phyloP scores from a whole-genome alignment of 306 rosid species.

The Inga laurina region DNA sequence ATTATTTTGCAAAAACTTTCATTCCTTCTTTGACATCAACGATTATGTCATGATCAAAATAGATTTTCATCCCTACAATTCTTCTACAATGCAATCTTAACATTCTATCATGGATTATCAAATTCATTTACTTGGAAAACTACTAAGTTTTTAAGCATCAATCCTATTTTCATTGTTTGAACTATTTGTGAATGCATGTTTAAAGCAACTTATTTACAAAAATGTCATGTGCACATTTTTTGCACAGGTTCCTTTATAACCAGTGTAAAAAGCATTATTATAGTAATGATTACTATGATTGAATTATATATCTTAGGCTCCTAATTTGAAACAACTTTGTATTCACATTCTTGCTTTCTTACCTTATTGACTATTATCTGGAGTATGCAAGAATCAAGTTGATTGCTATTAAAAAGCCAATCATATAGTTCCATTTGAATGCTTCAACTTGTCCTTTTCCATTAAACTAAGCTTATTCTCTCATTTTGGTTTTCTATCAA shows the following conservation, averaged over 20 bases:
- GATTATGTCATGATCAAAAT: background rate
- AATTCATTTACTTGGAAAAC: background rate
- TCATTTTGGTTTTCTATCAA: slow-evolving; percentile 7
- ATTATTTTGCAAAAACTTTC: background rate
- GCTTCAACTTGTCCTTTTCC: background rate
- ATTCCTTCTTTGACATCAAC: background rate
- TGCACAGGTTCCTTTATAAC: too few relatives aligned
- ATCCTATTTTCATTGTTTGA: background rate
- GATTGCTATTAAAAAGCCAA: background rate
- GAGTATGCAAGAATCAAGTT: background rate
- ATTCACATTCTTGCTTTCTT: background rate
- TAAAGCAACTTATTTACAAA: too few relatives aligned
- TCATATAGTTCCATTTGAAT: background rate
- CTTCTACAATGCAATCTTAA: background rate
- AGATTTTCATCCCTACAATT: background rate
- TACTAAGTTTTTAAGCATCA: background rate
- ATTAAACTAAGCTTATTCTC: background rate
- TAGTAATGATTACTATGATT: background rate
- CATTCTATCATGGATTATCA: background rate
- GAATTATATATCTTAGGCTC: background rate
- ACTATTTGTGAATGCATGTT: background rate
- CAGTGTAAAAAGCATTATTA: background rate
- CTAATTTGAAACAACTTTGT: background rate
- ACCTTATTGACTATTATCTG: background rate
- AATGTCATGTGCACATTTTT: too few relatives aligned